Conservation (phyloP, 345 rosid genomes). For the Ceriops zippeliana region DNA sequence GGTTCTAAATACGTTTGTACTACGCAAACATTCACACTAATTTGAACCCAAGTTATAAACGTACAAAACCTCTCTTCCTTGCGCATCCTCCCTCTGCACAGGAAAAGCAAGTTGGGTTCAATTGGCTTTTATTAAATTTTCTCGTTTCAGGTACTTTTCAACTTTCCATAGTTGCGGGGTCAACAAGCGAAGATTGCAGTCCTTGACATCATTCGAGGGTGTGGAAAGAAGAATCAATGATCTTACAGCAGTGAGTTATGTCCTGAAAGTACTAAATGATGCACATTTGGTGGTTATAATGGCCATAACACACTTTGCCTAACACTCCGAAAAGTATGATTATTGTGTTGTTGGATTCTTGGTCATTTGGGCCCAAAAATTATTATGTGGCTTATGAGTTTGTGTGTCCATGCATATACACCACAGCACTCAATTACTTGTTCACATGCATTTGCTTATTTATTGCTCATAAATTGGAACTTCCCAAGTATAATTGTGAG, state of each 20-base stretch:
- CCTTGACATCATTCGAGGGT: constrained; percentile 40
- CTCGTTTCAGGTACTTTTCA: constrained; percentile 16
- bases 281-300: constrained; percentile 36
- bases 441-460: constrained; percentile 39
- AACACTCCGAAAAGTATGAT: constrained; percentile 30
- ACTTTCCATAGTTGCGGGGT: constrained; percentile 45
- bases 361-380: constrained; percentile 19
- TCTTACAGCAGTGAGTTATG: neutral
- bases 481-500: constrained; percentile 1
- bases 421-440: constrained; percentile 21
- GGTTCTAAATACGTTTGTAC: too few species aligned
- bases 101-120: constrained; percentile 19
- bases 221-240: constrained; percentile 15
- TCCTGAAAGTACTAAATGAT: constrained; percentile 44
- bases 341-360: constrained; percentile 45
- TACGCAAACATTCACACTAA: too few species aligned
- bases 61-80: too few species aligned
- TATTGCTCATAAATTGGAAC: constrained; percentile 6
- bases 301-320: constrained; percentile 28
- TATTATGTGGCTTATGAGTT: constrained; percentile 14
- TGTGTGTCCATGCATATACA: constrained; percentile 2
- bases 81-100: too few species aligned
- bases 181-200: constrained; percentile 46
- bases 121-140: neutral
- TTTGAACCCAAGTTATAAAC: too few species aligned